These are phyloP conservation scores for Marchantia polymorpha DNA, from an alignment of 225 moss, liverwort and hornwort genomes.

Conservation along the genomic window DNA sequence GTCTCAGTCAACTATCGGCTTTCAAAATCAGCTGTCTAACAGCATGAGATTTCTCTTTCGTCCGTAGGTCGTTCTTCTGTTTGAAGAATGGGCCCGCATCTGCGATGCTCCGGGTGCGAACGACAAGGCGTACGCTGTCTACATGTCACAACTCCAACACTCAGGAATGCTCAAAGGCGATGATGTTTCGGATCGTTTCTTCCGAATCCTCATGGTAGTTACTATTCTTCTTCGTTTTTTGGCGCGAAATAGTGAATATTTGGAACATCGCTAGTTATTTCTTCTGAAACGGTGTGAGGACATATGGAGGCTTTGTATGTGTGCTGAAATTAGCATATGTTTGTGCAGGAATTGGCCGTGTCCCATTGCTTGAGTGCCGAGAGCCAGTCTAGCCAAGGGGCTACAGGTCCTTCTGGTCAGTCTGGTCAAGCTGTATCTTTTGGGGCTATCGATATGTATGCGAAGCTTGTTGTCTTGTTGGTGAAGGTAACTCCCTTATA, in stretches of 20 bases:
- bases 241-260: not conserved
- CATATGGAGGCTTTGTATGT: not conserved
- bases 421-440: conserved; percentile 65
- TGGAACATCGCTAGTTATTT: not conserved
- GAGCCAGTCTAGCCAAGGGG: conserved; percentile 43
- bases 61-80: conserved; percentile 59
- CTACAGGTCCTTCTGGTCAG: conserved; percentile 52
- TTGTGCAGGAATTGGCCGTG: conserved; percentile 69
- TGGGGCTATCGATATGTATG: conserved; percentile 87
- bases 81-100: conserved; percentile 90
- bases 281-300: not conserved
- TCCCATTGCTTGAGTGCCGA: conserved; percentile 74
- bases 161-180: conserved; percentile 91
- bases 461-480: conserved; percentile 83
- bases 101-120: conserved; percentile 75
- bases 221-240: not conserved
- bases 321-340: not conserved
- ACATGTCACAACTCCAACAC: conserved; percentile 82
- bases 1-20: not conserved
- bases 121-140: conserved; percentile 80
- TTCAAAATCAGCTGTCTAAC: too few relatives aligned
- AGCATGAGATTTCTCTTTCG: not conserved
- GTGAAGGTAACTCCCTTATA: conserved; percentile 49
- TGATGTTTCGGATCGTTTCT: conserved; percentile 85
- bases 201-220: conserved; percentile 67